These are phyloP conservation scores for Cyclocybe aegerita DNA, from an alignment of 768 basidiomycete genomes.

Conservation along the genomic window DNA sequence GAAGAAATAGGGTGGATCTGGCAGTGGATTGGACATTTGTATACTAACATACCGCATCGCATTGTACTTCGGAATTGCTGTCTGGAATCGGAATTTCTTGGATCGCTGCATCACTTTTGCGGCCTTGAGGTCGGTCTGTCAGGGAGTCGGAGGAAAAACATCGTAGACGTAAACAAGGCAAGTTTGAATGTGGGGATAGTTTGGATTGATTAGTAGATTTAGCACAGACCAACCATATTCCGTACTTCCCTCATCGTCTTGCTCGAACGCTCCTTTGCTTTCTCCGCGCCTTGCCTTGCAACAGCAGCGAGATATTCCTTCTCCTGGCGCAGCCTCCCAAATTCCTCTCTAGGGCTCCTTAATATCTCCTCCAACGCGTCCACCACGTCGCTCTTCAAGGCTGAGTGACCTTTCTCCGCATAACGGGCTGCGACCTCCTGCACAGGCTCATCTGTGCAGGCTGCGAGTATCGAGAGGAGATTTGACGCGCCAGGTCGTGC, in stretches of 20 bases:
- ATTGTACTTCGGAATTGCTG: no score
- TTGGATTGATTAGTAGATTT: neutral
- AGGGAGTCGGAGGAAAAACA: no score
- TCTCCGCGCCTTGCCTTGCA: constrained; percentile 60
- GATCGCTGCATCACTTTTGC: no score
- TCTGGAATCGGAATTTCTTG: no score
- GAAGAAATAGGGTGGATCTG: constrained; percentile 4
- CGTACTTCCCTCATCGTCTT: constrained; percentile 70
- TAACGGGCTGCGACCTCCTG: constrained; percentile 49
- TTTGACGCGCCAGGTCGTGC: constrained; percentile 84
- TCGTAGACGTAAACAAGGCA: no score
- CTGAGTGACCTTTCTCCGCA: constrained; percentile 54
- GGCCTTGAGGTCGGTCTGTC: no score
- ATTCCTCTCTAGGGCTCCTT: constrained; percentile 67
- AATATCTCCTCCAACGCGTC: constrained; percentile 72
- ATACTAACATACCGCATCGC: no score
- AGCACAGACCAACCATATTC: constrained; percentile 54
- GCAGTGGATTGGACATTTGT: no score
- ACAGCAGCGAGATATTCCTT: constrained; percentile 59
- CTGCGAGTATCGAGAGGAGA: constrained; percentile 75
- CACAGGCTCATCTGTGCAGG: constrained; percentile 56
- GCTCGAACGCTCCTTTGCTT: constrained; percentile 60
- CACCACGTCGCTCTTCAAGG: constrained; percentile 72
- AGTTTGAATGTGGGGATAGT: no score
- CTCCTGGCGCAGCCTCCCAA: constrained; percentile 61